Conservation (phyloP, 176 grass and related monocot genomes). For the Urochloa ruziziensis region DNA sequence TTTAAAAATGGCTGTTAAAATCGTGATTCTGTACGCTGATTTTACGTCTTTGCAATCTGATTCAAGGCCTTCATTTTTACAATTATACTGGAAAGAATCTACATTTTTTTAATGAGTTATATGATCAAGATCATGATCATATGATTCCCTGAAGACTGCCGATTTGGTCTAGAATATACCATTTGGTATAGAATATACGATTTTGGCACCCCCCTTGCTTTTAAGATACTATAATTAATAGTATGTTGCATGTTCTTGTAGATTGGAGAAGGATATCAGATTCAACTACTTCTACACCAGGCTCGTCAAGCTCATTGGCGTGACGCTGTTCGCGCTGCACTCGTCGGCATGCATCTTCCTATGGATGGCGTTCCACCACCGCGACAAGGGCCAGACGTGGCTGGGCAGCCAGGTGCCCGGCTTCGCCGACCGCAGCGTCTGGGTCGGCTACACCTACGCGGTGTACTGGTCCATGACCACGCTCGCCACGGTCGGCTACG, state of each 20-base stretch:
- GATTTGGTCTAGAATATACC: too few relatives aligned
- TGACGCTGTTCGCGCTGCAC: conserved; percentile 58
- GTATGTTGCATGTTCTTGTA: neutral
- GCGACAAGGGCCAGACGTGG: conserved; percentile 39
- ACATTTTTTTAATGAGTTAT: too few relatives aligned
- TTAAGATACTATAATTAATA: neutral
- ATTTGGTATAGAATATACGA: too few relatives aligned
- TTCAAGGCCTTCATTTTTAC: too few relatives aligned
- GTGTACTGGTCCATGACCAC: conserved; percentile 74
- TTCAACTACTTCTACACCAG: conserved; percentile 63
- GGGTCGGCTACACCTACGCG: conserved; percentile 50
- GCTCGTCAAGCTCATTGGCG: conserved; percentile 49
- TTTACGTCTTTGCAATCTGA: too few relatives aligned
- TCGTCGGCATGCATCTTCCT: conserved; percentile 43
- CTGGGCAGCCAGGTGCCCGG: conserved; percentile 38
- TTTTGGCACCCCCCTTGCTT: too few relatives aligned
- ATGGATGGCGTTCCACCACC: conserved; percentile 50
- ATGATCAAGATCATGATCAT: too few relatives aligned
- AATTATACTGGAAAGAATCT: too few relatives aligned
- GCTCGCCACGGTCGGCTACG: conserved; percentile 61
- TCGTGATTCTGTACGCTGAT: too few relatives aligned
- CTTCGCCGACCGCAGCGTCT: conserved; percentile 46
- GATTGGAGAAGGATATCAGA: conserved; percentile 58
- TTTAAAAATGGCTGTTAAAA: too few relatives aligned
- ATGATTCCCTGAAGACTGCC: too few relatives aligned